phyloP scores from a whole-genome alignment of 2,329 filamentous ascomycete genomes.

The Colletotrichum kahawae region DNA sequence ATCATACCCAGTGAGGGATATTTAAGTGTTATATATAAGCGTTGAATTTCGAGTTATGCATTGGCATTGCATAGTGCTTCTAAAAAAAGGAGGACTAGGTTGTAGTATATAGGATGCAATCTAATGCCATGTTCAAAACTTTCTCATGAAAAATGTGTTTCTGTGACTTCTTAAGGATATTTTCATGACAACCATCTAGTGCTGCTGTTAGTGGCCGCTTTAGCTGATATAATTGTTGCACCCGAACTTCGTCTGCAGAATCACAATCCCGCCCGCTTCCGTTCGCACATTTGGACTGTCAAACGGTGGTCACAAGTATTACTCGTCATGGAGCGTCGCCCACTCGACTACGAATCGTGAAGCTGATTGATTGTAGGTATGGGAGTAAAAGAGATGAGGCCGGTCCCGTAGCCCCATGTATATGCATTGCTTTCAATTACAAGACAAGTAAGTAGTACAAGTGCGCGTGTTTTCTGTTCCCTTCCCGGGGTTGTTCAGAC shows the following conservation, averaged over 20 bases:
- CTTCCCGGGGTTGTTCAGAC: neutral
- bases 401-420: neutral
- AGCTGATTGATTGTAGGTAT: neutral
- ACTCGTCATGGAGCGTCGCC: neutral
- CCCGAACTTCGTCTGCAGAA: neutral
- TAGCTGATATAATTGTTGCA: neutral
- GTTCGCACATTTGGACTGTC: neutral
- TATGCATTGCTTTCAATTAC: conserved; percentile 35
- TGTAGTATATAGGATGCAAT: conserved; percentile 15
- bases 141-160: neutral
- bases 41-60: neutral
- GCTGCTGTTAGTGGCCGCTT: neutral
- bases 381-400: neutral
- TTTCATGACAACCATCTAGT: neutral
- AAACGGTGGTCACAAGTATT: neutral
- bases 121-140: conserved; percentile 3
- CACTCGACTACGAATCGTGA: neutral
- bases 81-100: neutral
- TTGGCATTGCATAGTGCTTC: conserved; percentile 15
- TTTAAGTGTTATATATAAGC: neutral
- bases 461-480: neutral
- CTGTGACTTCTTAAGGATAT: neutral
- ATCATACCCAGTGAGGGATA: neutral
- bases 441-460: conserved; percentile 40
- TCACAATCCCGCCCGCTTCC: neutral